Base-by-base conservation (phyloP, 2,329 filamentous ascomycete species). In the Colletotrichum theobromicola region DNA sequence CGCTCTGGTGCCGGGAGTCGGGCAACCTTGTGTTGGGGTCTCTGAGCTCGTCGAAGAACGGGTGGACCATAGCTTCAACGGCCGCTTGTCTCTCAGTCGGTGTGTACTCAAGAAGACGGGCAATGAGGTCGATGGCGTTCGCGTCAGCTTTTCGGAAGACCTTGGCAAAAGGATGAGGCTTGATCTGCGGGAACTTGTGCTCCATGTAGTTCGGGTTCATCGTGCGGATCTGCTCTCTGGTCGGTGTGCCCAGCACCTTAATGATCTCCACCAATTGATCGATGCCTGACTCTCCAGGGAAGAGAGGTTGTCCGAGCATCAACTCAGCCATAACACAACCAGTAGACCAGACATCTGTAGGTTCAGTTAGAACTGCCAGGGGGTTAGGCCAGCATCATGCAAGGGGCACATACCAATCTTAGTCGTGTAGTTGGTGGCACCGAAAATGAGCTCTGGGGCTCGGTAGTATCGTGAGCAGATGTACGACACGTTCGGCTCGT, bases 131-230 rank as follows among this genome's bases (percentile, higher is more conserved):
- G 81, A 99, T 97, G 50, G 97, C 96, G 81, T 95, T 96, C 35
- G 92, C 90, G 79, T 98, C 95, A 71, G 97, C 97, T 90, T 97
- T 98, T 79, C 97, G 93, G 91, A 99, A 98, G 70, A 99, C 97
- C 91, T 98, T 98, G 88, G 94, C 97, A 90, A 99, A 99, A 32
- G 97, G 97, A 82, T 99, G 97, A 73, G 97, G 97, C 89, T 99
- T 99, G 88, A 99, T 99, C 86, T 99, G 97, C 62, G 97, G 97
- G 86, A 99, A 99, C 88, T 98, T 98, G 88, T 99, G 97, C 88
- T 99, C 97, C 97, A 99, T 99, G 87, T 99, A 99, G 86, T 99
- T 99, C 74, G 97, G 97, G 86, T 99, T 99, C 97, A 99, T 99
- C 78, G 97, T 99, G 79, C 97, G 94, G 82, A 99, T 99, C 86